A percentile compares a stretch with the other conserved stretches of the same genome.
phyloP scores from a whole-genome alignment of 2,329 filamentous ascomycete genomes.

The Drechslerella stenobrocha region DNA sequence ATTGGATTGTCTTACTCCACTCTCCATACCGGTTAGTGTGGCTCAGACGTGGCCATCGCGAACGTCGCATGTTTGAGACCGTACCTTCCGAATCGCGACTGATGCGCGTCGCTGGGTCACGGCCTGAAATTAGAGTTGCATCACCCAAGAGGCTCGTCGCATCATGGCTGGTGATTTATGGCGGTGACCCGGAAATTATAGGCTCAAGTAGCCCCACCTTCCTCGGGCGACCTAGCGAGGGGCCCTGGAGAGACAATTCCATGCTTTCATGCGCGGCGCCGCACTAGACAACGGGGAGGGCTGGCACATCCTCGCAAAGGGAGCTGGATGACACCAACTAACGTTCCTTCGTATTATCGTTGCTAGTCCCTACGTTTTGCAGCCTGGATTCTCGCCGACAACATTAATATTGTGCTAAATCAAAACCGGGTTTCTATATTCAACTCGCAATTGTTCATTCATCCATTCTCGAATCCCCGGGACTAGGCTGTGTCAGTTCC shows the following conservation, averaged over 20 bases:
- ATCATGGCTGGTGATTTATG: constrained; percentile 6
- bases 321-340: neutral
- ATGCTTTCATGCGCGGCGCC: constrained; percentile 10
- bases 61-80: constrained; percentile 25
- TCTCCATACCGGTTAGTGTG: constrained; percentile 4
- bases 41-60: constrained; percentile 1
- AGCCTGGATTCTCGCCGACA: constrained; percentile 12
- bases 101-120: constrained; percentile 7
- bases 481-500: constrained; percentile 11
- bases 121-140: constrained; percentile 9
- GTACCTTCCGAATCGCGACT: constrained; percentile 32
- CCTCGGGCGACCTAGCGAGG: constrained; percentile 12
- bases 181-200: constrained; percentile 27
- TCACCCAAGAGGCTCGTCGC: constrained; percentile 1
- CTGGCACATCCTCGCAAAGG: constrained; percentile 8
- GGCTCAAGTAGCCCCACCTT: constrained; percentile 19
- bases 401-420: neutral
- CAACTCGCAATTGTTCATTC: neutral
- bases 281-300: constrained; percentile 3
- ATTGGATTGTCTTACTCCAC: constrained; percentile 13
- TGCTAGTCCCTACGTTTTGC: neutral
- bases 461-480: constrained; percentile 4
- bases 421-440: constrained; percentile 5
- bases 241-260: constrained; percentile 5
- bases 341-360: neutral